Base-by-base conservation (phyloP, 495 filamentous ascomycete genomes). In the Hypoxylon trugodes region DNA sequence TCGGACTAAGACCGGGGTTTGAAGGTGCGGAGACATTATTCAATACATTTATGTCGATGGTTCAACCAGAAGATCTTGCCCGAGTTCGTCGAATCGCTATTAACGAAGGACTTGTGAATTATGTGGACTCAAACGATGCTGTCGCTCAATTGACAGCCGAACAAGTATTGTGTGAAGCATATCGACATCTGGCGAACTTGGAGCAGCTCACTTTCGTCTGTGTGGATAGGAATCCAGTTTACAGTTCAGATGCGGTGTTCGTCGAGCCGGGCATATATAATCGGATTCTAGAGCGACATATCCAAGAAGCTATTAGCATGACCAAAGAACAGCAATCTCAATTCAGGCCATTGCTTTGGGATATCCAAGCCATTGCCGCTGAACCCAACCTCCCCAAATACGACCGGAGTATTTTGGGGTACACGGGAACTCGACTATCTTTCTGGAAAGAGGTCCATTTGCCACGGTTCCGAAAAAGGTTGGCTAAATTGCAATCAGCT, bases 1-100 rank as follows among this genome's bases (percentile, higher is more conserved):
- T 73, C 43, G 68, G 68, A 13, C 49, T 42, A n/a, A 46, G 59
- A 18, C 35, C 53, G 10, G 61, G 46, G 41, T 32, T 52, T 18
- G 30, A 40, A 18, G 37, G 49, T 28, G 42, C 60, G 6, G 52
- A 58, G 22, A 42, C 65, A 10, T 53, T 56, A 35, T 67, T 73
- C 48, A 24, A 38, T n/a, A 57, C 26, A 13, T 60, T 65, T 30
- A 18, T 71, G 22, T 35, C 52, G 18, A 42, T 61, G 22, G 56
- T 47, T 13, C 43, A 18, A 22, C 65, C 43, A 22, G 42, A 56
- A 13, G 65, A 73, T 28, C 45, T 73, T 22, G 66, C 49, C n/a
- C 45, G 19, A n/a, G 59, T 71, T 10, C 71, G 53, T 19, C 69
- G 49, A 26, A 36, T 71, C 36, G 71, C 71, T 21, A 58, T 73